Evolutionary conservation across 2,329 filamentous ascomycete genomes (phyloP).

Genomic region (Fusarium globosum): DNA sequence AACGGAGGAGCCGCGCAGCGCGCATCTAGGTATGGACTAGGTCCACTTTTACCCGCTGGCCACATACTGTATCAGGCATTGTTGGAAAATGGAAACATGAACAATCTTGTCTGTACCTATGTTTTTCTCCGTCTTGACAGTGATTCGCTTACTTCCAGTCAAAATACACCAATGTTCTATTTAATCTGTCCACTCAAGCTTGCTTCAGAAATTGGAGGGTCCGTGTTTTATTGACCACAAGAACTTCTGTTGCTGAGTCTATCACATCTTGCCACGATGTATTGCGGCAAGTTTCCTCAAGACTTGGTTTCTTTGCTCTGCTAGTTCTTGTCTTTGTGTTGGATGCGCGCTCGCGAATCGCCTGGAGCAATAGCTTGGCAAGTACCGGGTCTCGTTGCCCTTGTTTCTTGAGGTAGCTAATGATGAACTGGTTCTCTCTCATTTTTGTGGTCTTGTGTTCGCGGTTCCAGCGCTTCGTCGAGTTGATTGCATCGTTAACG

Average conservation of each 20-base stretch:
- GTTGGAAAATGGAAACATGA: not conserved
- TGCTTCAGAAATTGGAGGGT: constrained; percentile 38
- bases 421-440: constrained; percentile 47
- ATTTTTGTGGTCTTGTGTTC: constrained; percentile 51
- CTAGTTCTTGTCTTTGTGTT: constrained; percentile 12
- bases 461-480: constrained; percentile 54
- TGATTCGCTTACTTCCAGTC: not conserved
- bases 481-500: constrained; percentile 51
- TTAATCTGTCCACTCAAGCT: not conserved
- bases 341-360: constrained; percentile 44
- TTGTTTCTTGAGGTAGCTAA: constrained; percentile 52
- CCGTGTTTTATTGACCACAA: constrained; percentile 43
- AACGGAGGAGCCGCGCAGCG: constrained; percentile 14
- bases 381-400: constrained; percentile 50
- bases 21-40: not conserved
- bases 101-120: not conserved
- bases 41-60: constrained; percentile 27
- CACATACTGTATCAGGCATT: not conserved
- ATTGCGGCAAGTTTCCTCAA: constrained; percentile 50
- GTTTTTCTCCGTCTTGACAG: not conserved
- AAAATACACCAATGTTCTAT: not conserved
- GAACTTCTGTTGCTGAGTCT: constrained; percentile 46
- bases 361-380: constrained; percentile 50
- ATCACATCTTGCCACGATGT: constrained; percentile 51
- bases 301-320: constrained; percentile 28